Percentiles rank a stretch among this genome's conserved stretches.
These are phyloP conservation scores for Globisporangium uncinulatum DNA, from an alignment of 352 stramenopile genomes.

Conservation along the genomic window DNA sequence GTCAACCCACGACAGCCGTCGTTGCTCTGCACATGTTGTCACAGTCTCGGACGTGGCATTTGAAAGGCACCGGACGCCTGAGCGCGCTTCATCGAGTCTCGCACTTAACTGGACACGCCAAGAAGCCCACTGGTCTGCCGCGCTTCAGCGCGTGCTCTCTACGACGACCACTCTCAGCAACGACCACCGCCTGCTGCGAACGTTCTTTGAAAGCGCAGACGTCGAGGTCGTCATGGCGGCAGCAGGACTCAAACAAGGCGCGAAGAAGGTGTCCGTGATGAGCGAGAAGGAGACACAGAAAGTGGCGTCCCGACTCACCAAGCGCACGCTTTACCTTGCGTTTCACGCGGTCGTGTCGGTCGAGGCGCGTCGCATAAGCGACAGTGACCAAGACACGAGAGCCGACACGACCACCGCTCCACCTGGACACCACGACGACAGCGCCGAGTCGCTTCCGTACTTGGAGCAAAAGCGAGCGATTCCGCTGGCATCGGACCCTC, in stretches of 20 bases:
- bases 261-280: constrained; percentile 62
- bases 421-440: background rate
- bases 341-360: constrained; percentile 20
- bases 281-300: constrained; percentile 29
- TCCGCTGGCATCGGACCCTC: constrained; percentile 8
- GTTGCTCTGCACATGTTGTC: constrained; percentile 10
- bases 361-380: background rate
- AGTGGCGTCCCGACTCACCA: constrained; percentile 58
- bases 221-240: constrained; percentile 54
- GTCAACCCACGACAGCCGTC: no score
- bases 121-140: constrained; percentile 35
- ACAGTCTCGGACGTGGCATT: constrained; percentile 3
- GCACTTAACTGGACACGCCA: constrained; percentile 50
- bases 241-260: constrained; percentile 63
- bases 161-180: background rate
- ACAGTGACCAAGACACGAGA: background rate
- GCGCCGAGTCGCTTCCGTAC: constrained; percentile 18
- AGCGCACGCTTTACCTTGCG: constrained; percentile 47
- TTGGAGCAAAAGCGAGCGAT: constrained; percentile 28
- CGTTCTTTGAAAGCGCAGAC: constrained; percentile 36
- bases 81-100: constrained; percentile 25
- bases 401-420: background rate
- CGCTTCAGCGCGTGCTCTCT: no score
- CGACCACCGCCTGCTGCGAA: constrained; percentile 1
- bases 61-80: constrained; percentile 5